phyloP scores from a whole-genome alignment of 1,139 yeast genomes.

The Pichia terricola region DNA sequence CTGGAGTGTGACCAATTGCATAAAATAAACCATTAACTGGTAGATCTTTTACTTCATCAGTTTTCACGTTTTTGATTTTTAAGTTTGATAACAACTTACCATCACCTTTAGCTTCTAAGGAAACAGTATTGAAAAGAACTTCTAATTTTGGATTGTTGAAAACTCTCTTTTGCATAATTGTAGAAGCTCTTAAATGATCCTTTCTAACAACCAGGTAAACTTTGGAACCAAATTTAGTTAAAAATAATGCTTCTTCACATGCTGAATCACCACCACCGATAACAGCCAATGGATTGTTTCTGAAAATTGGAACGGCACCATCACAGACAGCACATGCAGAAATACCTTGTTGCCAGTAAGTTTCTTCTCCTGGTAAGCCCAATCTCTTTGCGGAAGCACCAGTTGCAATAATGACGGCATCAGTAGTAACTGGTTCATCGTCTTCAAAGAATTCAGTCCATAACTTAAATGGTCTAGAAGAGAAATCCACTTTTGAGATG shows the following conservation, averaged over 20 bases:
- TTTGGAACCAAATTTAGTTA: conserved; percentile 95
- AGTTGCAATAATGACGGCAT: conserved; percentile 86
- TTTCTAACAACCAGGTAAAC: conserved; percentile 89
- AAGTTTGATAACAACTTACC: conserved; percentile 63
- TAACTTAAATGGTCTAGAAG: conserved; percentile 82
- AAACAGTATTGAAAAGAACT: conserved; percentile 77
- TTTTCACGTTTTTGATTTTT: conserved; percentile 58
- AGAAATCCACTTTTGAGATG: conserved; percentile 79
- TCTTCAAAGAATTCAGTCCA: conserved; percentile 96
- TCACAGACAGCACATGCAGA: conserved; percentile 99
- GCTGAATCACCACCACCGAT: conserved; percentile 99
- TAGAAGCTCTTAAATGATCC: conserved; percentile 87
- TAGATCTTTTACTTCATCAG: conserved; percentile 59
- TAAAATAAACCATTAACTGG: conserved; percentile 89
- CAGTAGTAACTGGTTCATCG: conserved; percentile 81
- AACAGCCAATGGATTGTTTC: conserved; percentile 95
- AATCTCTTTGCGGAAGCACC: conserved; percentile 97
- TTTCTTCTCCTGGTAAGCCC: conserved; percentile 90
- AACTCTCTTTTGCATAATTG: conserved; percentile 93
- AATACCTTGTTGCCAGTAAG: conserved; percentile 98
- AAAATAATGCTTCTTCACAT: conserved; percentile 94
- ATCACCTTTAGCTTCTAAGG: conserved; percentile 86
- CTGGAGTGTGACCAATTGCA: conserved; percentile 97
- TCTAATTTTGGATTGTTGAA: conserved; percentile 78
- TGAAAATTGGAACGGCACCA: conserved; percentile 97